phyloP scores from a whole-genome alignment of 176 grass and related monocot genomes.

The Cenchrus americanus region DNA sequence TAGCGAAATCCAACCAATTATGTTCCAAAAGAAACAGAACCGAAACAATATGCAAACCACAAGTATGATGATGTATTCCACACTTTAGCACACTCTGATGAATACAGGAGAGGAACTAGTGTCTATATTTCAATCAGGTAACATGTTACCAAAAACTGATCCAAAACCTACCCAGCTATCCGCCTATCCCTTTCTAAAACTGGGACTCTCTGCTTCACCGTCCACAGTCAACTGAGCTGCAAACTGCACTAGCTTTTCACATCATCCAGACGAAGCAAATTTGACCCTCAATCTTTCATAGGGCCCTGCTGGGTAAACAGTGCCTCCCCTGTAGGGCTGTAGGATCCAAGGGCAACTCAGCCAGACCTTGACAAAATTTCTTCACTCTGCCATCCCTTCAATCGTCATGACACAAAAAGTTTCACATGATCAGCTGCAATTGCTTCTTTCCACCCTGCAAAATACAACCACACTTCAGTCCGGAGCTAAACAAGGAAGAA shows the following conservation, averaged over 20 bases:
- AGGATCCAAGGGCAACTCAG: neutral
- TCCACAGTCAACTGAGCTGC: neutral
- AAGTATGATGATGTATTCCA: neutral
- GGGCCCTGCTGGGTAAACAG: slow-evolving; percentile 30
- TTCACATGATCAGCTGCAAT: slow-evolving; percentile 67
- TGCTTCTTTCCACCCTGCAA: slow-evolving; percentile 79
- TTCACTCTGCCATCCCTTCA: slow-evolving; percentile 8
- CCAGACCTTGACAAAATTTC: neutral
- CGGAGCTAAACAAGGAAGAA: slow-evolving; percentile 24
- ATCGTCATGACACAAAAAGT: slow-evolving; percentile 58
- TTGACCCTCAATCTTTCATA: slow-evolving; percentile 31
- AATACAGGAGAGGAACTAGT: neutral
- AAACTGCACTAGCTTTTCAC: neutral
- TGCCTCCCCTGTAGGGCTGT: neutral
- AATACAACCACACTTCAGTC: neutral
- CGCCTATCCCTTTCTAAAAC: slow-evolving; percentile 26
- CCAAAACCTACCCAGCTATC: neutral
- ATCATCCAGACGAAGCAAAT: slow-evolving; percentile 17
- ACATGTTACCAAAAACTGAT: neutral
- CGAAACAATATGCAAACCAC: neutral
- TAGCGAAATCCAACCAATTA: neutral
- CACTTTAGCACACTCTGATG: neutral
- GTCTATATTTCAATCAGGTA: neutral
- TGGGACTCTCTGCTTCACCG: slow-evolving; percentile 23
- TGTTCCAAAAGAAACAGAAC: neutral